Base-by-base conservation (phyloP, 2,329 filamentous ascomycete genomes). In the Kalmusia sp. region DNA sequence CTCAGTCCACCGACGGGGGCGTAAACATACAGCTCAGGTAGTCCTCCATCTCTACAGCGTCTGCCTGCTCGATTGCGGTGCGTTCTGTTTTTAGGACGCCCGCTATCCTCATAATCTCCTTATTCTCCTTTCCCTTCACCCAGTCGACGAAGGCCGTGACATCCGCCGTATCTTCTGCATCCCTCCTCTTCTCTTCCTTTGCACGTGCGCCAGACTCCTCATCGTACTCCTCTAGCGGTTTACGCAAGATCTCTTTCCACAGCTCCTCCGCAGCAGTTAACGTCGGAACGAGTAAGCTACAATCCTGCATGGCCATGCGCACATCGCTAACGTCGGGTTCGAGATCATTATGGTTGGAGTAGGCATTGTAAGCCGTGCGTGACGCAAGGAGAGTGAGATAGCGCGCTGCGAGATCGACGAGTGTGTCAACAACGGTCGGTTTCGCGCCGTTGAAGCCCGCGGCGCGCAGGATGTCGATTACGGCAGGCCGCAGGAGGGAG, bases 391-490 rank as follows among this genome's bases (percentile, higher is more conserved):
- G 78, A 19, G 86, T 79, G 52, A 98, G 79, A 75, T 97, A 96
- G 61, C 90, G 87, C 37, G 88, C 90, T 0, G 92, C 88, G 6
- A 98, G 82, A 74, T 97, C 92, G 12, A 92, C 90, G n/a, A 97
- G 75, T 8, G 90, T 88, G 76, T 98, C 93, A 52, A 97, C 81
- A 6, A 96, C 92, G 3, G 89, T 88, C 2, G 91, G 88, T 49
- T 87, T 87, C 45, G 92, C 90, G 35, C 88, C 83, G 72, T 96
- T 91, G 78, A 96, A 98, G 71, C 93, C 93, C 21, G 92, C 89
- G 25, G 93, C 91, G 69, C 93, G 92, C 46, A 98, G 86, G 67
- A 96, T 93, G 76, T 97, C 92, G 52, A 98, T 86, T 55, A 97
- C 86, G 41, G 88, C 88, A 2, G 93, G 93, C 35, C 92, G 91